Base-by-base conservation (phyloP, 1,139 yeast species). In the Pichia sp. region DNA sequence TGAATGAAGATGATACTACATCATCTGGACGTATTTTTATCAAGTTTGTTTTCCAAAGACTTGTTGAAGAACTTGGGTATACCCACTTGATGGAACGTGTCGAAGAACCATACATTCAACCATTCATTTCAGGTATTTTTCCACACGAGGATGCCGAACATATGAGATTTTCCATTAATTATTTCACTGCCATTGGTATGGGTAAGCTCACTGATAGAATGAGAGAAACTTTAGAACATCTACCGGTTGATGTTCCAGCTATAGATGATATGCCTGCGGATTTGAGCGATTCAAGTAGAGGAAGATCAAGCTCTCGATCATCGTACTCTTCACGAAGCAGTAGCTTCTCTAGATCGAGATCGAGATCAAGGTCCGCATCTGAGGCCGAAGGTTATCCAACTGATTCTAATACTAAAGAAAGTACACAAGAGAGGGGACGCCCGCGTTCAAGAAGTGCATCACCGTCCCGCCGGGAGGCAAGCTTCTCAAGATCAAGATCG, bases 141-240 rank as follows among this genome's bases (percentile, higher is more conserved):
- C 65, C 74, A 25, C 64, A 62, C 34, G 38, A 35, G 2, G 52
- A 52, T 17, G 64, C 71, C 0, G 85, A 80, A n/a, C 67, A 77
- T 40, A 62, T 79, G 11, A 63, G 93, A 41, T 91, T 87, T 55
- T 73, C 94, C 2, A 86, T 88, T 54, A 91, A 91, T 53, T 91
- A 71, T 55, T 91, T 88, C 59, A 88, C 97, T 0, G 96, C 96
- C 2, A 86, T 91, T 47, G 94, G 94, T 0, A 58, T 88, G 37
- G 97, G 97, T 33, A 69, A 72, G 2, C 55, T 91, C 40, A 88
- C 97, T 0, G 95, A 86, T 33, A 72, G 64, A 10, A 82, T 87
- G 94, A 71, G 98, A 59, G 68, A 64, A 10, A 67, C 64, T 12
- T 61, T 84, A 42, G 50, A 56, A 37, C 50, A 51, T 21, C 46